Evolutionary conservation across 2,329 filamentous ascomycete genomes (phyloP).

Genomic region (Colletotrichum destructivum): DNA sequence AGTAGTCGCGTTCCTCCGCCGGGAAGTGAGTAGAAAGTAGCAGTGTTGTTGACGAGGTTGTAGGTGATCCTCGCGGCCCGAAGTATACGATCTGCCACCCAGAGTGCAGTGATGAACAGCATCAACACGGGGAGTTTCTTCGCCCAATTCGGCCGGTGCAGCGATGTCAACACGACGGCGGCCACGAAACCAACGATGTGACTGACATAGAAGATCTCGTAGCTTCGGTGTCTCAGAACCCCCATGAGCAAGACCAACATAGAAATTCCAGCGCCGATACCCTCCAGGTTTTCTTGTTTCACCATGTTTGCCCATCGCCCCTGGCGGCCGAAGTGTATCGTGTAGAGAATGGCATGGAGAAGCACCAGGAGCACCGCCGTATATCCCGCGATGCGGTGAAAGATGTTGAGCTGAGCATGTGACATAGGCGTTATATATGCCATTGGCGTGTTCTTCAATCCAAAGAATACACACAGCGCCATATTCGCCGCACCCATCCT

Average conservation of each 20-base stretch:
- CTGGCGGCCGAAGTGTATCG: slow-evolving; percentile 48
- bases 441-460: slow-evolving; percentile 65
- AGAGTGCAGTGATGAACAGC: slow-evolving; percentile 57
- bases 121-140: slow-evolving; percentile 56
- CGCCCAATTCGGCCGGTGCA: slow-evolving; percentile 61
- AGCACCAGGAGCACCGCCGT: slow-evolving; percentile 54
- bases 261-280: slow-evolving; percentile 54
- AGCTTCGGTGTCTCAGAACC: slow-evolving; percentile 55
- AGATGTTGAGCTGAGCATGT: slow-evolving; percentile 62
- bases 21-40: slow-evolving; percentile 59
- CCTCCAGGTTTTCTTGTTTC: slow-evolving; percentile 51
- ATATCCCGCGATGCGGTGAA: slow-evolving; percentile 64
- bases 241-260: slow-evolving; percentile 56
- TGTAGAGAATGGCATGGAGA: slow-evolving; percentile 56
- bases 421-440: slow-evolving; percentile 55
- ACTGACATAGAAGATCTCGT: slow-evolving; percentile 63
- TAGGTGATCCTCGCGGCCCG: slow-evolving; percentile 49
- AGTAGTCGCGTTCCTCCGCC: slow-evolving; percentile 61
- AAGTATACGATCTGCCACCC: slow-evolving; percentile 61
- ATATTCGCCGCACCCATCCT: slow-evolving; percentile 64
- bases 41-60: slow-evolving; percentile 57
- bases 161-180: slow-evolving; percentile 56
- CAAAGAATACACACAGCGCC: slow-evolving; percentile 58
- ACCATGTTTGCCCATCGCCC: slow-evolving; percentile 46
- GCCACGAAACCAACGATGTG: slow-evolving; percentile 60